A percentile compares a stretch with the other conserved stretches of the same genome.
These are phyloP conservation scores for Tricholoma terreum DNA, from an alignment of 768 basidiomycete species.

Conservation along the genomic window DNA sequence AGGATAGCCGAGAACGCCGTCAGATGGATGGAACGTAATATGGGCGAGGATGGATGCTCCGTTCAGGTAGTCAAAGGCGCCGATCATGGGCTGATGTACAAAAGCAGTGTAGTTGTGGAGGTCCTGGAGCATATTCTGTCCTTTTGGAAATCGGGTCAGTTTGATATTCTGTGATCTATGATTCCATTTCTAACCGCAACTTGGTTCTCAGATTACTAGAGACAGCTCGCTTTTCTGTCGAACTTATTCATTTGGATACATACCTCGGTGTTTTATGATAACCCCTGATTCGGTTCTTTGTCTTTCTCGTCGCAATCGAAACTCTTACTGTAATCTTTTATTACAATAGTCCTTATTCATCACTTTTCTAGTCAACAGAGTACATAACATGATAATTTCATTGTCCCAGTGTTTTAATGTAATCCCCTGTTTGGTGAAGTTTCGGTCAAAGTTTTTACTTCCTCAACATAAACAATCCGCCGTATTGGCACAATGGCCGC, in stretches of 20 bases:
- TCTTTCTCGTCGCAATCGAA: neutral
- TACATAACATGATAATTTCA: slow-evolving; percentile 6
- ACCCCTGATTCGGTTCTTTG: slow-evolving; percentile 3
- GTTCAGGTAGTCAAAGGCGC: slow-evolving; percentile 85
- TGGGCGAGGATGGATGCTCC: slow-evolving; percentile 70
- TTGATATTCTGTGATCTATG: neutral
- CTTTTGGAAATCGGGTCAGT: slow-evolving; percentile 43
- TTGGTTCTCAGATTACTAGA: neutral
- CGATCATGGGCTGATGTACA: slow-evolving; percentile 93
- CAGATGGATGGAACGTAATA: slow-evolving; percentile 86
- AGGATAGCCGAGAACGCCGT: slow-evolving; percentile 90
- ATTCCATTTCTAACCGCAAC: neutral
- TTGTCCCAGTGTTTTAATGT: slow-evolving; percentile 5
- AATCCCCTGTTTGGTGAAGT: neutral
- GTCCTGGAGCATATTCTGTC: slow-evolving; percentile 69
- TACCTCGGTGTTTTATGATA: slow-evolving; percentile 4
- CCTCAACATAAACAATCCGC: neutral
- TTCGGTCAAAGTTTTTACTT: neutral
- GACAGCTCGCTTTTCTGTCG: neutral
- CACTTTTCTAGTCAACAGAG: slow-evolving; percentile 9
- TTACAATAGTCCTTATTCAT: slow-evolving; percentile 10
- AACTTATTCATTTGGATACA: neutral
- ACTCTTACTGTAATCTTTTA: slow-evolving; percentile 20
- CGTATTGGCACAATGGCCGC: neutral
- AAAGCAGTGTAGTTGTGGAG: slow-evolving; percentile 81